Percentiles rank a stretch among this genome's conserved stretches.
Conservation (phyloP, 2,329 filamentous ascomycete genomes). For the Fusarium kyushuense region DNA sequence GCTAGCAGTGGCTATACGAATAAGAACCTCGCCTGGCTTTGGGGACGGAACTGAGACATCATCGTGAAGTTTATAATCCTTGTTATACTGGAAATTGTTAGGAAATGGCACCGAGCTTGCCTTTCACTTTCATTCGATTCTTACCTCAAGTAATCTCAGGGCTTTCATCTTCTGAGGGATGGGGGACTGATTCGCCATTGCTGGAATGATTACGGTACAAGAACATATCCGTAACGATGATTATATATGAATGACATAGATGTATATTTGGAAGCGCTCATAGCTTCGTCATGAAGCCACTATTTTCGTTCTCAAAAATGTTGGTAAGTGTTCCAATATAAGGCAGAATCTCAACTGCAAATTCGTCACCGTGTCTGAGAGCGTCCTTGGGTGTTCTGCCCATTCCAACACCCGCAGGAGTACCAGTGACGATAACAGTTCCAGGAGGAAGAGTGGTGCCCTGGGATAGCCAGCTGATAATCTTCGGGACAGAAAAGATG, state of each 20-base stretch:
- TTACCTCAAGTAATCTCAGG: slow-evolving; percentile 36
- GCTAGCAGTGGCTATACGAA: slow-evolving; percentile 19
- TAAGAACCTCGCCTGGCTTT: slow-evolving; percentile 22
- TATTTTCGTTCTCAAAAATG: slow-evolving; percentile 45
- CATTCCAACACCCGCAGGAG: slow-evolving; percentile 77
- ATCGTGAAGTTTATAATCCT: slow-evolving; percentile 23
- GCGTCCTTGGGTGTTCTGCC: slow-evolving; percentile 74
- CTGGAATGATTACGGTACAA: neutral
- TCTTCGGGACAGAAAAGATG: slow-evolving; percentile 71
- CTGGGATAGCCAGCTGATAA: slow-evolving; percentile 69
- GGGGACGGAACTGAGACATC: slow-evolving; percentile 23
- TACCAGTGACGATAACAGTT: slow-evolving; percentile 75
- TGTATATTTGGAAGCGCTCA: neutral
- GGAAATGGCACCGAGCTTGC: neutral
- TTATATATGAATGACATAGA: too few relatives aligned
- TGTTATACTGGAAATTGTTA: slow-evolving; percentile 21
- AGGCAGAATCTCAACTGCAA: slow-evolving; percentile 57
- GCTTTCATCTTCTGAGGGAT: slow-evolving; percentile 34
- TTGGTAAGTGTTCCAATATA: slow-evolving; percentile 60
- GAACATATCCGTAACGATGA: neutral
- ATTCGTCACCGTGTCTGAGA: slow-evolving; percentile 74
- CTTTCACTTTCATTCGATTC: neutral
- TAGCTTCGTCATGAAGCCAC: slow-evolving; percentile 25
- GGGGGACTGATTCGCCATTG: neutral
- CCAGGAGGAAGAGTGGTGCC: slow-evolving; percentile 72